These are phyloP conservation scores for Beta vulgaris DNA, from an alignment of 148 eudicot species.

Conservation along the genomic window DNA sequence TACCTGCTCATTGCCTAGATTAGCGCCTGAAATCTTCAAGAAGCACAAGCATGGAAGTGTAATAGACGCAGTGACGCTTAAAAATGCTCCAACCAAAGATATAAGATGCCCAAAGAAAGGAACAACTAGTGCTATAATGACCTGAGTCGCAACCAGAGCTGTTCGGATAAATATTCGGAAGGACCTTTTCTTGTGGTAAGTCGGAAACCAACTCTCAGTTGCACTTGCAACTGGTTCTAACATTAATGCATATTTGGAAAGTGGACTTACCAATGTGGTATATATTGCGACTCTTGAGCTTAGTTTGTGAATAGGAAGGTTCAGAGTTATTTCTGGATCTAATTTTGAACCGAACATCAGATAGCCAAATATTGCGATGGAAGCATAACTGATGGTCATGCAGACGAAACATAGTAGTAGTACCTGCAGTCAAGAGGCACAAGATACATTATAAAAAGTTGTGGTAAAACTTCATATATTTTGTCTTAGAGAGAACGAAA, in stretches of 20 bases:
- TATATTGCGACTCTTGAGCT: conserved; percentile 10
- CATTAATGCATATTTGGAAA: conserved; percentile 13
- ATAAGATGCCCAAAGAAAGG: conserved; percentile 6
- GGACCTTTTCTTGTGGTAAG: background rate
- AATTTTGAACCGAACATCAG: conserved; percentile 44
- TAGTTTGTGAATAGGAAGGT: background rate
- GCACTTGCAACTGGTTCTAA: conserved; percentile 12
- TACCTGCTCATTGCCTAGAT: background rate
- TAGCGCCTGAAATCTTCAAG: conserved; percentile 15
- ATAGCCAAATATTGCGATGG: conserved; percentile 41
- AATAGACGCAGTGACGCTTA: conserved; percentile 4
- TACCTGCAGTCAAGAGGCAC: conserved; percentile 27
- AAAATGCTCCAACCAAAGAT: conserved; percentile 6
- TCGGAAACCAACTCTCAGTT: conserved; percentile 10
- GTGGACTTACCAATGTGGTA: conserved; percentile 10
- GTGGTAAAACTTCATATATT: too few relatives aligned
- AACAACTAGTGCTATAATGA: background rate
- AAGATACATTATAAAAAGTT: too few relatives aligned
- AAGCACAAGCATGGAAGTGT: conserved; percentile 18
- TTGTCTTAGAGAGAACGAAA: too few relatives aligned
- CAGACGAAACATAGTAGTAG: conserved; percentile 38
- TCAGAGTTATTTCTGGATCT: conserved; percentile 26
- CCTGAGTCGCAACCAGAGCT: background rate
- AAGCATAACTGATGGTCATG: conserved; percentile 36
- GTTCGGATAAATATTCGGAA: background rate